These are phyloP conservation scores for Arachnomyces sp. DNA, from an alignment of 2,329 filamentous ascomycete species.

Conservation along the genomic window DNA sequence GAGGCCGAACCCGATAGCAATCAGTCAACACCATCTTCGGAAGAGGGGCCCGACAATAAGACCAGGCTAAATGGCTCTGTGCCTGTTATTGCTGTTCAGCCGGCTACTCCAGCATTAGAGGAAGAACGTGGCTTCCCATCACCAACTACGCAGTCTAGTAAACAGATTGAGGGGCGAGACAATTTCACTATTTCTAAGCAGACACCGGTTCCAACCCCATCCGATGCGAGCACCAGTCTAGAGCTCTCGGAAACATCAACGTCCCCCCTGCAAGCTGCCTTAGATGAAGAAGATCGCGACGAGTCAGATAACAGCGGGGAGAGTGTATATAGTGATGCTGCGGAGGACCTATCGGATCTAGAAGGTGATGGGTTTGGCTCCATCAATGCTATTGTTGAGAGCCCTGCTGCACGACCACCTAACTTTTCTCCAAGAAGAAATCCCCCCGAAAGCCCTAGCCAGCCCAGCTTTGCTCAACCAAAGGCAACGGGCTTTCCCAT, in stretches of 20 bases:
- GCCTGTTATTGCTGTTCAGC: slow-evolving; percentile 39
- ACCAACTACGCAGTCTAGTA: no score
- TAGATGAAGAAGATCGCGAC: slow-evolving; percentile 12
- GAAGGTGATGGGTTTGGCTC: slow-evolving; percentile 41
- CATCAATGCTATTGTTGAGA: slow-evolving; percentile 42
- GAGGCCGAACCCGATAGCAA: no score
- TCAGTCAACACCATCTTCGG: not conserved
- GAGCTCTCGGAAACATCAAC: no score
- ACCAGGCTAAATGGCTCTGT: slow-evolving; percentile 17
- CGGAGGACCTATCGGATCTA: slow-evolving; percentile 27
- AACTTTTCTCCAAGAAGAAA: not conserved
- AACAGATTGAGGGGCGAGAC: slow-evolving; percentile 47
- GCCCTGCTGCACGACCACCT: slow-evolving; percentile 12
- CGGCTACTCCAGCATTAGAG: slow-evolving; percentile 40
- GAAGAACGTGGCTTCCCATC: slow-evolving; percentile 16
- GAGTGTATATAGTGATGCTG: slow-evolving; percentile 41
- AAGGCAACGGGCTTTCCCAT: slow-evolving; percentile 3
- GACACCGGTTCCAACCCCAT: slow-evolving; percentile 9
- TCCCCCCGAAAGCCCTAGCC: slow-evolving; percentile 14
- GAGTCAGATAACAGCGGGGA: slow-evolving; percentile 32
- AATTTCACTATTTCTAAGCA: slow-evolving; percentile 40
- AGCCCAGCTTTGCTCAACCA: not conserved
- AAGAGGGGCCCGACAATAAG: slow-evolving; percentile 8
- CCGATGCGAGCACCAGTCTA: slow-evolving; percentile 5
- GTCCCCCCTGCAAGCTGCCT: no score